Base-by-base conservation (phyloP, 2,329 filamentous ascomycete species). In the Pezicula rhizophila region DNA sequence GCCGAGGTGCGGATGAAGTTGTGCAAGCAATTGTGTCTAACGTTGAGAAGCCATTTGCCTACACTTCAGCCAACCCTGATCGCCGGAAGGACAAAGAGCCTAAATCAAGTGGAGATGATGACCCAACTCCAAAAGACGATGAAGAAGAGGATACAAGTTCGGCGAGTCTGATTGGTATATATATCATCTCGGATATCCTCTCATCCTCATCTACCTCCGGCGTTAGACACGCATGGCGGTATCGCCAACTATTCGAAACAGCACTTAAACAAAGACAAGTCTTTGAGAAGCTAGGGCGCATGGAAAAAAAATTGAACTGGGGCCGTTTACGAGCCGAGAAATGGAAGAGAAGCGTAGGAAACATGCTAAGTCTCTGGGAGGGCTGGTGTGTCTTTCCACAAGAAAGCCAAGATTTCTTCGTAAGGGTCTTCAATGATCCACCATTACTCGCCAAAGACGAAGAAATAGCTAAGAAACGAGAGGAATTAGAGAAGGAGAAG, bases 11-110 rank as follows among this genome's bases (percentile, higher is more conserved):
- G 11, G 87, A 95, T 55, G 93, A 97, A 69, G 85, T 96, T 33
- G 90, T 95, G n/a, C 80, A 92, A 44, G 80, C 95, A 68, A 83
- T 97, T 34, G 79, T 95, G 0, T 77, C 82, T 1, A 97, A 99
- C 60, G 76, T 97, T 31, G 76, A 86, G 51, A 80, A 77, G 45
- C 93, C 93, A 0, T 81, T 95, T 50, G 78, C 83, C 5, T 80
- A 85, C 56, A 88, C 83, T 1, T 78, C 77, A 6, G 87, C 86
- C 20, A 91, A 89, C 51, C 79, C 82, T 0, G 72, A 78, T 7
- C 68, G 69, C 11, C 66, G 63, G 47, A 69, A 69, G 26, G 58
- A 57, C 1, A 71, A 69, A 38, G 61, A 66, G 8, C 23, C 23
- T 20, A 64, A 68, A 15, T 63, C 62, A 4, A 64, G 64, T n/a